These are phyloP conservation scores for Nakataea oryzae DNA, from an alignment of 2,329 filamentous ascomycete species.

Conservation along the genomic window DNA sequence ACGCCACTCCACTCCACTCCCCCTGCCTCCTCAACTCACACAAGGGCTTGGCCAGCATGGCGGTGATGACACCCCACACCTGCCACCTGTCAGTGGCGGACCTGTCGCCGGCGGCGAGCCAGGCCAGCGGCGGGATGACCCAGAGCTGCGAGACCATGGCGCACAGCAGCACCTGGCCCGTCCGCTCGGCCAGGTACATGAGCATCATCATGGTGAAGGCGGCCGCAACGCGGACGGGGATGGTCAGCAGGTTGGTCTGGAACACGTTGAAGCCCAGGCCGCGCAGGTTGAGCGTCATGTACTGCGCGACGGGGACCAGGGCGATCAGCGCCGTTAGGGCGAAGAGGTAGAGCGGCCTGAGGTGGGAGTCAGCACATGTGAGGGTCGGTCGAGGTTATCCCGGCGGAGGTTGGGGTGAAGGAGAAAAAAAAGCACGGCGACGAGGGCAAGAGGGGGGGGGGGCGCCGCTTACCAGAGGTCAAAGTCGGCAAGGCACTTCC, in stretches of 20 bases:
- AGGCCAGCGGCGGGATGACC: slow-evolving; percentile 48
- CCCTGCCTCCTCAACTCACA: too few species aligned
- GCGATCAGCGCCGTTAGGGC: slow-evolving; percentile 8
- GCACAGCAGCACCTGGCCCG: slow-evolving; percentile 38
- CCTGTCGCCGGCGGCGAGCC: slow-evolving; percentile 30
- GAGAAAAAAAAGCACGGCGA: too few species aligned
- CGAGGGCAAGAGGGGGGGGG: background rate
- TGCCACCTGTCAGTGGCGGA: slow-evolving; percentile 26
- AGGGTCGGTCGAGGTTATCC: background rate
- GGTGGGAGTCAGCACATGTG: slow-evolving; percentile 6
- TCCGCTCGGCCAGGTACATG: slow-evolving; percentile 26
- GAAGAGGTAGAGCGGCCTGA: slow-evolving; percentile 10
- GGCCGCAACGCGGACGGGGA: slow-evolving; percentile 14
- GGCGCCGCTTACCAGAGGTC: slow-evolving; percentile 6
- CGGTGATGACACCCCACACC: slow-evolving; percentile 27
- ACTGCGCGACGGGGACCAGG: slow-evolving; percentile 2
- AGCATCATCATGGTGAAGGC: slow-evolving; percentile 32
- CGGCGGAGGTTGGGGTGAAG: too few species aligned
- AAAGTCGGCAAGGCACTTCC: slow-evolving; percentile 6
- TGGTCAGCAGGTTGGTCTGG: slow-evolving; percentile 9
- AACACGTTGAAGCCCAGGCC: slow-evolving; percentile 8
- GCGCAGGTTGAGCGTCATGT: slow-evolving; percentile 8
- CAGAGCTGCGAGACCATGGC: slow-evolving; percentile 43
- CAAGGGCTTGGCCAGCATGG: too few species aligned
- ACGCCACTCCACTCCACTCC: too few species aligned